phyloP scores from a whole-genome alignment of 768 basidiomycete species.

The Tulasnella sp. region DNA sequence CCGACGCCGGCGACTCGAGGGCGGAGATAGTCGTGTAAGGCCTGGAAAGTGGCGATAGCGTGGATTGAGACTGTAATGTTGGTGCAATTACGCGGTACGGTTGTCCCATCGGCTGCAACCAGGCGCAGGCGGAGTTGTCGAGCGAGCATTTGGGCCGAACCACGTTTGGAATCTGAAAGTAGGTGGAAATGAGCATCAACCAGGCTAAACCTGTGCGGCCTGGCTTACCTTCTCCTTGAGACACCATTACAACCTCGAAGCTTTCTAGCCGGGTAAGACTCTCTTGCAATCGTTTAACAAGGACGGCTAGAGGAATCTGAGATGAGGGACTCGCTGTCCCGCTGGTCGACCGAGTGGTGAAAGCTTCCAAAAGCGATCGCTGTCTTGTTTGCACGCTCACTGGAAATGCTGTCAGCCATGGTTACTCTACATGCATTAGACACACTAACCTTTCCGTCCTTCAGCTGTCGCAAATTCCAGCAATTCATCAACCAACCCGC shows the following conservation, averaged over 20 bases:
- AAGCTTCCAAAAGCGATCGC: slow-evolving; percentile 77
- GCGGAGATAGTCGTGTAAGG: slow-evolving; percentile 92
- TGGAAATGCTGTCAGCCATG: slow-evolving; percentile 42
- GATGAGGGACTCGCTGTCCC: slow-evolving; percentile 45
- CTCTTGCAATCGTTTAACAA: slow-evolving; percentile 97
- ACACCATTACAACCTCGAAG: slow-evolving; percentile 92
- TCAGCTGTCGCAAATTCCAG: slow-evolving; percentile 79
- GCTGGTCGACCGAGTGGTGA: slow-evolving; percentile 60
- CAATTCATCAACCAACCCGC: slow-evolving; percentile 87
- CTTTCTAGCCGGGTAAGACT: slow-evolving; percentile 93
- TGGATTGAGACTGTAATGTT: slow-evolving; percentile 97
- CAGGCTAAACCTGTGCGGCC: neutral
- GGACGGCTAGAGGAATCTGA: slow-evolving; percentile 67
- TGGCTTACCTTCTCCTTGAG: slow-evolving; percentile 76
- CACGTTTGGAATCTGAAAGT: slow-evolving; percentile 78
- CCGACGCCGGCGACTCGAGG: slow-evolving; percentile 74
- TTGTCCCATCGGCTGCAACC: slow-evolving; percentile 85
- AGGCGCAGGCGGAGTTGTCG: slow-evolving; percentile 88
- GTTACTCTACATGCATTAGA: neutral
- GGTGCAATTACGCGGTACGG: slow-evolving; percentile 73
- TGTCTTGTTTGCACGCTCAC: slow-evolving; percentile 69
- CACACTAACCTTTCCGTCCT: slow-evolving; percentile 57
- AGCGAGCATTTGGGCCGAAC: slow-evolving; percentile 87
- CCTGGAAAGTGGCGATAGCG: slow-evolving; percentile 97
- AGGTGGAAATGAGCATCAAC: neutral